A percentile compares a stretch with the other conserved stretches of the same genome.
These are phyloP conservation scores for Karstenula rhodostoma DNA, from an alignment of 2,329 filamentous ascomycete genomes.

Conservation along the genomic window DNA sequence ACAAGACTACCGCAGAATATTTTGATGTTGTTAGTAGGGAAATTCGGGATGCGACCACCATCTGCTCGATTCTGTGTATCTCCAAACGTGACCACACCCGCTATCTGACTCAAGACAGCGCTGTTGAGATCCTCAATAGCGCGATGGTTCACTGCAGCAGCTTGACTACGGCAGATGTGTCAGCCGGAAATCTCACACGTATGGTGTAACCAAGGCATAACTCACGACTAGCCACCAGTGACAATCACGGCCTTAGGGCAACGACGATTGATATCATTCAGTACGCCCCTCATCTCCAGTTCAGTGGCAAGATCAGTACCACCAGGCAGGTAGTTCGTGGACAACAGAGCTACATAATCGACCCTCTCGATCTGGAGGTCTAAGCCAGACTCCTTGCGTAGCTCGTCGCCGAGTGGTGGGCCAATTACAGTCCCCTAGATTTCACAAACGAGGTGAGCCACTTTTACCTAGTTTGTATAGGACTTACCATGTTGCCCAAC, in stretches of 20 bases:
- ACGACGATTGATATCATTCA: slow-evolving; percentile 2
- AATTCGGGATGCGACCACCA: slow-evolving; percentile 43
- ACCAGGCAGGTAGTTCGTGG: slow-evolving; percentile 17
- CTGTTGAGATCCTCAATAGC: slow-evolving; percentile 22
- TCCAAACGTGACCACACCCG: slow-evolving; percentile 49
- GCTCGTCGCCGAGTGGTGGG: slow-evolving; percentile 15
- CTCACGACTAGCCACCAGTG: slow-evolving; percentile 19
- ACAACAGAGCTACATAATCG: slow-evolving; percentile 17
- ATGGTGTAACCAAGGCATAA: not conserved
- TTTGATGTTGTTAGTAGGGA: slow-evolving; percentile 49
- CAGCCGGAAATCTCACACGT: not conserved
- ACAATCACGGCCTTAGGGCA: slow-evolving; percentile 25
- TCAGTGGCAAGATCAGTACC: slow-evolving; percentile 6
- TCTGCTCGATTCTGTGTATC: slow-evolving; percentile 50
- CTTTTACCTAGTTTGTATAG: too few relatives aligned
- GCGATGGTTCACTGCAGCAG: slow-evolving; percentile 31
- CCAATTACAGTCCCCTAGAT: slow-evolving; percentile 33
- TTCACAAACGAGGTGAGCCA: too few relatives aligned
- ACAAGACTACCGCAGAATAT: slow-evolving; percentile 51
- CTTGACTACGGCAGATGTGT: slow-evolving; percentile 16
- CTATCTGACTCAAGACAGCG: slow-evolving; percentile 30
- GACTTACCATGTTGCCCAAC: slow-evolving; percentile 52
- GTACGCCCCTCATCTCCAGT: slow-evolving; percentile 5
- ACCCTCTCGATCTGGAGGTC: slow-evolving; percentile 18
- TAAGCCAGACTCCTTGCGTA: slow-evolving; percentile 3